A percentile compares a stretch with the other conserved stretches of the same genome.
Conservation (phyloP, 768 basidiomycete genomes). For the Calocera viscosa region DNA sequence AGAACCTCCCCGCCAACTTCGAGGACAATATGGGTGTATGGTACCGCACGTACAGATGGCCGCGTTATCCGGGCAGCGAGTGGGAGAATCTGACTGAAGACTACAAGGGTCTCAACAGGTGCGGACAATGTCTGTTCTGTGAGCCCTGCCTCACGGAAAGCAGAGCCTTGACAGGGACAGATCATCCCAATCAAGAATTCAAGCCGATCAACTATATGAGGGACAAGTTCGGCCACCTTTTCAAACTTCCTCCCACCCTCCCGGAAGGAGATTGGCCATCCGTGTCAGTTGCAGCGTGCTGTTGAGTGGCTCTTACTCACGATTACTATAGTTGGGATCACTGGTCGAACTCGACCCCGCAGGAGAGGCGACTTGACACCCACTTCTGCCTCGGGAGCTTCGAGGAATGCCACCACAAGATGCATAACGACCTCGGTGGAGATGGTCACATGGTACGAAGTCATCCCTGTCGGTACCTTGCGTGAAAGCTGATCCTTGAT, state of each 20-base stretch:
- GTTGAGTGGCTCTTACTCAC: not conserved
- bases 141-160: not conserved
- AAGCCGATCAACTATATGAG: constrained; percentile 4
- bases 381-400: constrained; percentile 1
- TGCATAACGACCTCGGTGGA: not conserved
- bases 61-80: not conserved
- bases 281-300: not conserved
- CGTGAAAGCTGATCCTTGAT: not conserved
- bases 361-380: not conserved
- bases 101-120: not conserved
- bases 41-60: constrained; percentile 5
- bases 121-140: not conserved
- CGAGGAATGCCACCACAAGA: constrained; percentile 8
- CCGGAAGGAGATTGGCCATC: not conserved
- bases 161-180: not conserved
- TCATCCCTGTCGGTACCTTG: not conserved
- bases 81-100: not conserved
- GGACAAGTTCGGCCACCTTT: constrained; percentile 4
- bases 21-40: constrained; percentile 6
- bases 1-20: not conserved
- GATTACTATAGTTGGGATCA: not conserved
- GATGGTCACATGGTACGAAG: not conserved
- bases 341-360: not conserved
- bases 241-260: not conserved
- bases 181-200: constrained; percentile 4